These are phyloP conservation scores for Golovinomyces cichoracearum DNA, from an alignment of 2,329 filamentous ascomycete species.

Conservation along the genomic window DNA sequence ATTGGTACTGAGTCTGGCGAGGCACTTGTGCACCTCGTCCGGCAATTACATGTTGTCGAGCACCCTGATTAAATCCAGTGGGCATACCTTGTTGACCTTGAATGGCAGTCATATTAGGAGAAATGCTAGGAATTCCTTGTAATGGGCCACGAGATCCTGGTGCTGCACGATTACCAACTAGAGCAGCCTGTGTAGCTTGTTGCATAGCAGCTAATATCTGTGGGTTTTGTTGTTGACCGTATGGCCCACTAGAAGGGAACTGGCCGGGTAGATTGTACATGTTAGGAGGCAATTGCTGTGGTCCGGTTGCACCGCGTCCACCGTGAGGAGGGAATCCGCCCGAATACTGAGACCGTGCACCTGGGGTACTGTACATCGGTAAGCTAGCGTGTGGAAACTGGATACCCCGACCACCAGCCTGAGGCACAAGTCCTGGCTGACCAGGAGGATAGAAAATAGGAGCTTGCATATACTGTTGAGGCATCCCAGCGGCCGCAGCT, in stretches of 20 bases:
- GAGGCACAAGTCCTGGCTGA: slow-evolving; percentile 40
- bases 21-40: slow-evolving; percentile 16
- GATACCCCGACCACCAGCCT: slow-evolving; percentile 32
- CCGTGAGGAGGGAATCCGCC: slow-evolving; percentile 55
- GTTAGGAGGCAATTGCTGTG: slow-evolving; percentile 67
- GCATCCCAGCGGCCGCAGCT: slow-evolving; percentile 69
- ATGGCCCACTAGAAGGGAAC: slow-evolving; percentile 53
- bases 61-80: slow-evolving; percentile 22
- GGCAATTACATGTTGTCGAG: slow-evolving; percentile 21
- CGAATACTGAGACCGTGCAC: slow-evolving; percentile 66
- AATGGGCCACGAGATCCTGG: slow-evolving; percentile 33
- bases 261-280: slow-evolving; percentile 61
- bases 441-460: slow-evolving; percentile 80
- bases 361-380: slow-evolving; percentile 45
- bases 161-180: slow-evolving; percentile 19
- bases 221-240: slow-evolving; percentile 54
- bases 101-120: slow-evolving; percentile 38
- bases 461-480: slow-evolving; percentile 65
- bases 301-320: slow-evolving; percentile 57
- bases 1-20: slow-evolving; percentile 15
- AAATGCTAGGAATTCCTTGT: slow-evolving; percentile 42
- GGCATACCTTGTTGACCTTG: slow-evolving; percentile 27
- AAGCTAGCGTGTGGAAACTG: slow-evolving; percentile 36
- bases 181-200: slow-evolving; percentile 33
- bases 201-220: slow-evolving; percentile 63